Conservation (phyloP, 176 grass and related monocot species). For the Bromus sterilis region DNA sequence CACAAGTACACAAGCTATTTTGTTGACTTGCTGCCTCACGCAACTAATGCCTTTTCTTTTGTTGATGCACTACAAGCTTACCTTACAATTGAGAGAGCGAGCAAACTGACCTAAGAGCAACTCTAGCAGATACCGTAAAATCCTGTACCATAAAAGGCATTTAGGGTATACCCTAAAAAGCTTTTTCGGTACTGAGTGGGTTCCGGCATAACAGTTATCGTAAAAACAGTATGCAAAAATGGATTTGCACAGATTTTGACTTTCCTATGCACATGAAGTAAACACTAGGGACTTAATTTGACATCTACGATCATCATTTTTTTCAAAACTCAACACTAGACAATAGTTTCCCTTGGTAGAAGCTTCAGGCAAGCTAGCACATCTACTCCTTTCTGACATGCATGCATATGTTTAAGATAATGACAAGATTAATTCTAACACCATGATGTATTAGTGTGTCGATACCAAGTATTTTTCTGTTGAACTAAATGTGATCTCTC, state of each 20-base stretch:
- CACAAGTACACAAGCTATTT: too few species aligned
- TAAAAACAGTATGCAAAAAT: neutral
- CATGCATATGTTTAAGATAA: too few species aligned
- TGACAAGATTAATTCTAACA: too few species aligned
- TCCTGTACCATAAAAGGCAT: neutral
- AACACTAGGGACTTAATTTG: neutral
- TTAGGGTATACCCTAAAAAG: neutral
- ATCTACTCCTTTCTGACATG: too few species aligned
- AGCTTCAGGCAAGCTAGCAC: too few species aligned
- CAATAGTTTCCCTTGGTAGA: too few species aligned
- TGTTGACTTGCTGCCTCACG: too few species aligned
- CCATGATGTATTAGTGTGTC: neutral
- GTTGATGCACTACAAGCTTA: too few species aligned
- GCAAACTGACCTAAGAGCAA: too few species aligned
- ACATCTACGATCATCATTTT: neutral
- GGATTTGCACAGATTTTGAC: neutral
- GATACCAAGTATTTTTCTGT: neutral
- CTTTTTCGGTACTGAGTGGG: neutral
- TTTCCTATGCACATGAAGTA: neutral
- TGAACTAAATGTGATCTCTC: neutral
- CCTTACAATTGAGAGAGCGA: too few species aligned
- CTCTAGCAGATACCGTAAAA: too few species aligned
- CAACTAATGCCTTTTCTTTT: too few species aligned
- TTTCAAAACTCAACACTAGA: neutral
- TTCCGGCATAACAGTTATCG: neutral